Percentiles rank a stretch among this genome's conserved stretches.
phyloP scores from a whole-genome alignment of 2,329 filamentous ascomycete genomes.

The Claviceps citrina region DNA sequence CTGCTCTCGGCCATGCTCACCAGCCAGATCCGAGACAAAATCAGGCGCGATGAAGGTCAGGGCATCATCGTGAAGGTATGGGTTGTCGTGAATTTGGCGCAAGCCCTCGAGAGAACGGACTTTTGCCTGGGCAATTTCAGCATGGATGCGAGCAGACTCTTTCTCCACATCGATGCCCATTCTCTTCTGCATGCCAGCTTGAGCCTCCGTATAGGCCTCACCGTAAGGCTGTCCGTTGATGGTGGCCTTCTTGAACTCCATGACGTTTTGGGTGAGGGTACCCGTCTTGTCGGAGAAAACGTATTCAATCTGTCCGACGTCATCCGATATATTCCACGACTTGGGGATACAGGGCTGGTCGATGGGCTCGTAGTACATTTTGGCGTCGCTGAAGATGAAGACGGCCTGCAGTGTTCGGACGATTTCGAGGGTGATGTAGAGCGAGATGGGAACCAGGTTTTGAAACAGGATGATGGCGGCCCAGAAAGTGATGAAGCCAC shows the following conservation, averaged over 20 bases:
- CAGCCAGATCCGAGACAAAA: constrained; percentile 69
- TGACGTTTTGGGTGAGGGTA: constrained; percentile 89
- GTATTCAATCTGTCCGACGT: constrained; percentile 95
- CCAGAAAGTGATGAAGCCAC: constrained; percentile 95
- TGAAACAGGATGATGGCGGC: constrained; percentile 88
- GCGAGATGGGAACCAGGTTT: constrained; percentile 94
- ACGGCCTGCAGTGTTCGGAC: constrained; percentile 83
- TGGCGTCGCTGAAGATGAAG: constrained; percentile 91
- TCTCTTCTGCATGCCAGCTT: constrained; percentile 88
- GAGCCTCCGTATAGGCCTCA: constrained; percentile 93
- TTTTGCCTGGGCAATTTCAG: constrained; percentile 68
- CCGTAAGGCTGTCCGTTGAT: constrained; percentile 94
- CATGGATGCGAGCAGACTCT: constrained; percentile 55
- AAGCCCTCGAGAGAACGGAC: constrained; percentile 56
- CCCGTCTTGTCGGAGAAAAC: constrained; percentile 98
- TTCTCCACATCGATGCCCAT: constrained; percentile 74
- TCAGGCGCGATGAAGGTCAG: constrained; percentile 86
- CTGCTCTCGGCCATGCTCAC: constrained; percentile 62
- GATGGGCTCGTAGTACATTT: constrained; percentile 93
- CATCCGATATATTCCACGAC: constrained; percentile 97
- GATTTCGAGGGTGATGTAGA: constrained; percentile 95
- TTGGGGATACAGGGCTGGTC: constrained; percentile 94
- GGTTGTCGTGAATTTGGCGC: constrained; percentile 70
- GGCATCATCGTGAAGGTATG: constrained; percentile 77
- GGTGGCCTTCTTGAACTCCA: constrained; percentile 99